These are phyloP conservation scores for Plasmodium vivax DNA, from an alignment of 169 alveolate genomes.

Conservation along the genomic window DNA sequence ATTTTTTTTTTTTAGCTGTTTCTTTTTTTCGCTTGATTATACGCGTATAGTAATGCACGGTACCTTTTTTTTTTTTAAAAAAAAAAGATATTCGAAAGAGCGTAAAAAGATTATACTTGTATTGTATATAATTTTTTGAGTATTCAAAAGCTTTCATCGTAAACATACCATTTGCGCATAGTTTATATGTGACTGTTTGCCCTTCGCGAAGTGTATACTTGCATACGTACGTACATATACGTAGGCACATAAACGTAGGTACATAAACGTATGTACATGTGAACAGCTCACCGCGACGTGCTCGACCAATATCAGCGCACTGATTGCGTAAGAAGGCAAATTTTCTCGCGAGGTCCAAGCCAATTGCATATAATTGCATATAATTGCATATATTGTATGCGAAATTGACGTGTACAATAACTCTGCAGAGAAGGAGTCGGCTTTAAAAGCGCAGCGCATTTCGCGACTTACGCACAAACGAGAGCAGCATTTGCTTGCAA, in stretches of 20 bases:
- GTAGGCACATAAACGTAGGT: neutral
- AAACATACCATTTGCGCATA: neutral
- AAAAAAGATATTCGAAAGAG: neutral
- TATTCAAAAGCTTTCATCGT: neutral
- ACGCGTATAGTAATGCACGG: neutral
- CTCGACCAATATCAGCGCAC: neutral
- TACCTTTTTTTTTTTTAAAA: neutral
- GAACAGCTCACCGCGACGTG: neutral
- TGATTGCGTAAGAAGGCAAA: neutral
- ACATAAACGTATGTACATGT: neutral
- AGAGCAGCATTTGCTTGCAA: neutral
- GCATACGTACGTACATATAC: slow-evolving; percentile 1
- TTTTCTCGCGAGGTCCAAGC: neutral
- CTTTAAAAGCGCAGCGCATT: neutral
- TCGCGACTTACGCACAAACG: neutral
- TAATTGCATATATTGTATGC: neutral
- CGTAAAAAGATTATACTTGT: neutral
- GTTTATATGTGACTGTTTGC: neutral
- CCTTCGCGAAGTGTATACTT: neutral
- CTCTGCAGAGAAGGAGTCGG: neutral
- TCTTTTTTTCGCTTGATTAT: neutral
- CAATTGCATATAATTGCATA: neutral
- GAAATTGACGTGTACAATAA: neutral
- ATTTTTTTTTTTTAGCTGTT: neutral
- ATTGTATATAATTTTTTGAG: neutral